Evolutionary conservation across 192 early-diverging fungal species (phyloP), one percentile per base, ranked within the genome.

Genomic region (Spizellomyces sp.): DNA sequence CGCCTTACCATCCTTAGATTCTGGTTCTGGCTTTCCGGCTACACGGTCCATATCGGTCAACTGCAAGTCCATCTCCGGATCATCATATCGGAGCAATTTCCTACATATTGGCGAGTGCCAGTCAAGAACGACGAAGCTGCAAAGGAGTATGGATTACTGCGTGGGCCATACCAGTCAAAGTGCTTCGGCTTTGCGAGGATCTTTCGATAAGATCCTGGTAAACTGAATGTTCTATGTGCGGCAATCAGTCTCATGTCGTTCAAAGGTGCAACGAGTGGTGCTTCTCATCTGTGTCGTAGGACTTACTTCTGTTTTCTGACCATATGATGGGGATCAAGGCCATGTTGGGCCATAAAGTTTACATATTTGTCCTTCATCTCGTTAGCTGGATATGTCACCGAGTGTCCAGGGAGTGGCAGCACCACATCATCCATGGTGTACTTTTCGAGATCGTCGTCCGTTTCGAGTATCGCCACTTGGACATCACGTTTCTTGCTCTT

Each of bases 371-470:
- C 71, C 15, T 80, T 76, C 15, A 95, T 84, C 27, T 71, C 80
- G 80, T 99, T 90, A 21, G 76, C 76, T 8, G 98, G 98, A 69
- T 96, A 96, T 64, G 81, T 75, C 12, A 96, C 79, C 27, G 79
- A 75, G 74, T 85, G 84, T 12, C 98, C 98, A 0, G 96, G 95
- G 52, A 95, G 72, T 9, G 98, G 98, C 72, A 98, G 83, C 42
- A 98, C 94, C 36, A 99, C 90, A 71, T 99, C 96, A 59, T 86
- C 82, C 54, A 97, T 93, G 4, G 88, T 83, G 73, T 91, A 95
- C 67, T 89, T 74, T 45, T 70, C 76, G 6, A 87, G 70, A 64
- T 94, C 86, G 15, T 91, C 90, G 12, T 85, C 85, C 0, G 87
- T 92, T 9, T 92, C 79, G 41, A 94, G 69, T 45, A 83, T 76